Conservation (phyloP, 2,329 filamentous ascomycete species). For the Aspergillus spinulosporus region DNA sequence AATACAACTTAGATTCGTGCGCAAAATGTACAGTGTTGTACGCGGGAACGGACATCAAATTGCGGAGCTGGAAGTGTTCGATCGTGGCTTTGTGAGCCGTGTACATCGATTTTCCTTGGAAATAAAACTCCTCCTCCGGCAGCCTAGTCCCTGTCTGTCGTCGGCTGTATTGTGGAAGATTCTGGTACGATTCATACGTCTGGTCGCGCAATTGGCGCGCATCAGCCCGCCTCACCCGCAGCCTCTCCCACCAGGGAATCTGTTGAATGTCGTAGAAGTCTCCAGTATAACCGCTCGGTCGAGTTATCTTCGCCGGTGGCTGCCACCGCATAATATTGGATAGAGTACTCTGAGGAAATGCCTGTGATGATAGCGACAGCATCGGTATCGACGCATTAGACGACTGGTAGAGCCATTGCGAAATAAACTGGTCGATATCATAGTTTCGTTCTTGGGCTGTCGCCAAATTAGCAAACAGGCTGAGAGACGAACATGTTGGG, state of each 20-base stretch:
- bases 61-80: conserved; percentile 61
- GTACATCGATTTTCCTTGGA: conserved; percentile 52
- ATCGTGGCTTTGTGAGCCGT: conserved; percentile 52
- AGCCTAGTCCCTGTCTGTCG: conserved; percentile 31
- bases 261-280: conserved; percentile 43
- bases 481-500: neutral
- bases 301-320: conserved; percentile 34
- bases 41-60: conserved; percentile 56
- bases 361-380: conserved; percentile 20
- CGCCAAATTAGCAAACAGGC: conserved; percentile 6
- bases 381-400: conserved; percentile 22
- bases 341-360: conserved; percentile 31
- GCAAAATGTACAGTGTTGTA: conserved; percentile 59
- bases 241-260: conserved; percentile 42
- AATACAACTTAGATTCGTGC: conserved; percentile 48
- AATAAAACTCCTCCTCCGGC: conserved; percentile 47
- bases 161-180: conserved; percentile 35
- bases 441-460: conserved; percentile 44
- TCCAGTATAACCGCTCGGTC: conserved; percentile 30
- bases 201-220: conserved; percentile 41
- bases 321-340: conserved; percentile 37
- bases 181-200: conserved; percentile 46
- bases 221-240: conserved; percentile 39
- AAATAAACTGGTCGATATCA: conserved; percentile 45
- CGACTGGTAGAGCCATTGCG: conserved; percentile 41